Conservation (phyloP, 1,284 basidiomycete species). For the Leucoagaricus sp. region DNA sequence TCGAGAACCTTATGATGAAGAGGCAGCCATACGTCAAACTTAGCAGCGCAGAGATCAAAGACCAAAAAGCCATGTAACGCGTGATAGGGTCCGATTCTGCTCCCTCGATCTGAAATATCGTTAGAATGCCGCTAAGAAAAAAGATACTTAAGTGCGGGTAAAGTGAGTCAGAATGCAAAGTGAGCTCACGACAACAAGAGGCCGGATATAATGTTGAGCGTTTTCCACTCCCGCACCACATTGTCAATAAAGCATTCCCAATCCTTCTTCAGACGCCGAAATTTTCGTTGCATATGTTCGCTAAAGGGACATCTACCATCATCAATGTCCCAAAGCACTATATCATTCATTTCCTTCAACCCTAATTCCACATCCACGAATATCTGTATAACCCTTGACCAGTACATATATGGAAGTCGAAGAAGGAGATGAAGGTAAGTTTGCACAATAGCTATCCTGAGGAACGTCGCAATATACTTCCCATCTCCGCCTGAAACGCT, state of each 20-base stretch:
- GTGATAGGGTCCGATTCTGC: slow-evolving; percentile 7
- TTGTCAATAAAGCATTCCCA: slow-evolving; percentile 49
- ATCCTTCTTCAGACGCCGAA: slow-evolving; percentile 27
- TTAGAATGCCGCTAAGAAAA: slow-evolving; percentile 5
- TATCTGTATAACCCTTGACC: slow-evolving; percentile 15
- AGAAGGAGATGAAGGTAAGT: slow-evolving; percentile 16
- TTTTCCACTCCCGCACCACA: slow-evolving; percentile 47
- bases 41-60: slow-evolving; percentile 32
- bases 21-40: slow-evolving; percentile 70
- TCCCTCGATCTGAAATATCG: slow-evolving; percentile 13
- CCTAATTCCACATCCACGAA: slow-evolving; percentile 16
- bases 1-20: slow-evolving; percentile 70
- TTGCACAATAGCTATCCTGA: slow-evolving; percentile 7
- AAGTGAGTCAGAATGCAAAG: neutral
- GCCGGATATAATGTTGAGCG: slow-evolving; percentile 45
- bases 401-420: slow-evolving; percentile 17
- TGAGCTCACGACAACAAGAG: slow-evolving; percentile 38
- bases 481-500: too few relatives aligned
- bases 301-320: neutral
- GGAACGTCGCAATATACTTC: slow-evolving; percentile 1
- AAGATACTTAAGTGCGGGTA: neutral
- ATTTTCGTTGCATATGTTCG: slow-evolving; percentile 14
- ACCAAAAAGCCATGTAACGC: slow-evolving; percentile 13
- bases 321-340: slow-evolving; percentile 8
- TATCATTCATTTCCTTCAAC: slow-evolving; percentile 16